Evolutionary conservation across 441 rosid species (phyloP).

Genomic region (Populus tomentosa): DNA sequence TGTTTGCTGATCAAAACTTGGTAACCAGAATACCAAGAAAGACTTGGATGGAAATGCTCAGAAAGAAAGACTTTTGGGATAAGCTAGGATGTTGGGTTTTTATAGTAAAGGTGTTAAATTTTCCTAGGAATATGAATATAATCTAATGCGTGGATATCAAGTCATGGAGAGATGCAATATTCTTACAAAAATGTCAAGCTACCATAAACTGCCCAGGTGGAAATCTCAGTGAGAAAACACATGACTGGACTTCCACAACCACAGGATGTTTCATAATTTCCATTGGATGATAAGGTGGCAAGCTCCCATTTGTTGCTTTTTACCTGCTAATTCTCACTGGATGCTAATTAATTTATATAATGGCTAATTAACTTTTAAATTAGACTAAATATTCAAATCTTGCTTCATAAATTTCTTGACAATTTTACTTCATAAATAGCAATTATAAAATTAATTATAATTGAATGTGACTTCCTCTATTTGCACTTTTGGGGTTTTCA

Average conservation of each 20-base stretch:
- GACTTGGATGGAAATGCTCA: neutral
- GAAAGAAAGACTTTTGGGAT: neutral
- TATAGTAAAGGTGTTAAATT: neutral
- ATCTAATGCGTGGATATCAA: constrained; percentile 5
- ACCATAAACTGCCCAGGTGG: neutral
- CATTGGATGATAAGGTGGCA: neutral
- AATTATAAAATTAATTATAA: too few relatives aligned
- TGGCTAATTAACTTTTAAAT: too few relatives aligned
- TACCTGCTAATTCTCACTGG: too few relatives aligned
- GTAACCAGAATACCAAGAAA: neutral
- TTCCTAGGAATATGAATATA: too few relatives aligned
- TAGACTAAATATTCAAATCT: too few relatives aligned
- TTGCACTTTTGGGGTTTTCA: too few relatives aligned
- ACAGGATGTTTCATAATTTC: too few relatives aligned
- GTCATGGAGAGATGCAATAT: neutral
- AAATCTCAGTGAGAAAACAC: neutral
- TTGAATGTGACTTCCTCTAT: too few relatives aligned
- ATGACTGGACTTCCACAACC: neutral
- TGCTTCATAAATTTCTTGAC: too few relatives aligned
- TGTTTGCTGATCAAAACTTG: neutral
- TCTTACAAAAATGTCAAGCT: neutral
- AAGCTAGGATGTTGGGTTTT: neutral
- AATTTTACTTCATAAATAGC: too few relatives aligned
- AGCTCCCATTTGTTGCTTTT: neutral
- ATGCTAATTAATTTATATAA: too few relatives aligned